These are phyloP conservation scores for Rhododendron griersonianum DNA, from an alignment of 148 eudicot genomes.

Conservation along the genomic window DNA sequence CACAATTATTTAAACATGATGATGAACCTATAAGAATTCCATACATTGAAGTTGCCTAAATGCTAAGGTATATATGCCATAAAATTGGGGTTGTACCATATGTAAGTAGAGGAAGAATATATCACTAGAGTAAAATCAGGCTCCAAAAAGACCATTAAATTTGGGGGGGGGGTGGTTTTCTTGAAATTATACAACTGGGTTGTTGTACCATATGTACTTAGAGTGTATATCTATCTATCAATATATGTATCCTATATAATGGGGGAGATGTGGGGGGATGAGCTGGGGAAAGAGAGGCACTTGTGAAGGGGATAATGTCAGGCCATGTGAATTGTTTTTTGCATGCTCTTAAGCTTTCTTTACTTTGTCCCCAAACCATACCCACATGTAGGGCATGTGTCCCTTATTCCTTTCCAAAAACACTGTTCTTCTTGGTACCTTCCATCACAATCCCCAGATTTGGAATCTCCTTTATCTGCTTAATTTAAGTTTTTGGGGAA, in stretches of 20 bases:
- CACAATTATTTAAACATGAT: neutral
- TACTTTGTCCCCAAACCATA: constrained; percentile 35
- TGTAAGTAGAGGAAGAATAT: neutral
- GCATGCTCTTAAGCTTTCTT: constrained; percentile 28
- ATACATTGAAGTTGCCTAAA: neutral
- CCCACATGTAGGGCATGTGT: constrained; percentile 41
- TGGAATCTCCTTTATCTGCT: neutral
- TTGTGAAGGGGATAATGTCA: constrained; percentile 21
- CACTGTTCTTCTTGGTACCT: constrained; percentile 5
- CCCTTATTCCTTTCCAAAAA: constrained; percentile 11
- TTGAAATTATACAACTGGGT: neutral
- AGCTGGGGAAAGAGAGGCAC: constrained; percentile 17
- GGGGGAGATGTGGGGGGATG: constrained; percentile 12
- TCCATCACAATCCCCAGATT: constrained; percentile 2
- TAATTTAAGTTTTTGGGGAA: neutral
- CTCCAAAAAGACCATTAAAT: neutral
- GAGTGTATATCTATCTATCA: neutral
- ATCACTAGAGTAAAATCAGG: neutral
- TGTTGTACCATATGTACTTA: constrained; percentile 13
- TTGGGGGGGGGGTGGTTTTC: neutral
- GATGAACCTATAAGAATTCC: neutral
- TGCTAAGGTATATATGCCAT: neutral
- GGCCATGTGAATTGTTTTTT: constrained; percentile 40
- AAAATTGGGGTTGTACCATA: neutral
- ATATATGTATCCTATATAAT: neutral